Percentiles rank a stretch among this genome's conserved stretches.
Evolutionary conservation across 2,329 filamentous ascomycete species (phyloP).

Genomic region (Cytospora leucostoma): DNA sequence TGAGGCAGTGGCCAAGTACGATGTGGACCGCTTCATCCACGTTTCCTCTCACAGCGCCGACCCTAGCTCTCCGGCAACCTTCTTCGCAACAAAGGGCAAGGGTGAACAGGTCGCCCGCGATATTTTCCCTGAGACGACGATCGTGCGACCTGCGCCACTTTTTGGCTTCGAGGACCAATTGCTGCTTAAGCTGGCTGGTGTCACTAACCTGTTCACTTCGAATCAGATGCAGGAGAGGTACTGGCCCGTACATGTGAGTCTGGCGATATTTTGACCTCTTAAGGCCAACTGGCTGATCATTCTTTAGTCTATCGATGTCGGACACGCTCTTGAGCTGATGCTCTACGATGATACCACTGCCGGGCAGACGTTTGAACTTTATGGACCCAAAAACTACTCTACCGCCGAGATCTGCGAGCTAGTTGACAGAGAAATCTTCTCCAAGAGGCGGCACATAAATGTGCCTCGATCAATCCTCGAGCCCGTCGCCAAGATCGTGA

Average conservation of each 20-base stretch:
- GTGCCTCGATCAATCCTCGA: constrained; percentile 79
- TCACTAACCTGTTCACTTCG: constrained; percentile 80
- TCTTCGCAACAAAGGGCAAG: constrained; percentile 85
- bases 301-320: constrained; percentile 79
- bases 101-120: constrained; percentile 81
- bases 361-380: constrained; percentile 90
- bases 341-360: constrained; percentile 88
- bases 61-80: constrained; percentile 78
- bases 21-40: constrained; percentile 94
- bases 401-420: constrained; percentile 83
- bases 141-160: constrained; percentile 89
- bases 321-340: constrained; percentile 84
- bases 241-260: constrained; percentile 81
- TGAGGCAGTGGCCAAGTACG: constrained; percentile 95
- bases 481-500: constrained; percentile 72
- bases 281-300: not conserved
- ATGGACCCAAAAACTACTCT: constrained; percentile 89
- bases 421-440: constrained; percentile 90
- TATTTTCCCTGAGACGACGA: constrained; percentile 95
- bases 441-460: constrained; percentile 88
- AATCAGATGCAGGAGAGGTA: constrained; percentile 94
- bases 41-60: constrained; percentile 93
- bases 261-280: not conserved
- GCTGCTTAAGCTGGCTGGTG: constrained; percentile 79
- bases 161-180: constrained; percentile 96